phyloP scores from a whole-genome alignment of 768 basidiomycete genomes.

The Termitomyces sp. region DNA sequence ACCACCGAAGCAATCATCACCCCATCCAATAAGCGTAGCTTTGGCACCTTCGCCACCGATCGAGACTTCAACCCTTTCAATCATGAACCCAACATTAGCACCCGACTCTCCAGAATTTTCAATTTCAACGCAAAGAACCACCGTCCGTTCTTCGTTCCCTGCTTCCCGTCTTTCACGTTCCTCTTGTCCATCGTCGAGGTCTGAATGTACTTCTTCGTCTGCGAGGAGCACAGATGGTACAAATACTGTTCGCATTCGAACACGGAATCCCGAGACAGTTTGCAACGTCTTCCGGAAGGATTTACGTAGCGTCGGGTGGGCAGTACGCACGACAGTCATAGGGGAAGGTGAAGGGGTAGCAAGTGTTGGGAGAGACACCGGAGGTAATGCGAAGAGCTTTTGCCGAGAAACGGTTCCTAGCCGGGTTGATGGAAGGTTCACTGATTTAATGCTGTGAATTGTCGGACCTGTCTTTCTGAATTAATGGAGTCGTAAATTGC shows the following conservation, averaged over 20 bases:
- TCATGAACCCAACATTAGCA: constrained; percentile 57
- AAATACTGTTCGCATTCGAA: constrained; percentile 93
- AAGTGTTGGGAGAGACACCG: constrained; percentile 37
- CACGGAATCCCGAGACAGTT: constrained; percentile 78
- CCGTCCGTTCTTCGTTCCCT: constrained; percentile 72
- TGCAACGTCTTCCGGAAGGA: constrained; percentile 77
- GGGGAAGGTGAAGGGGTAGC: constrained; percentile 43
- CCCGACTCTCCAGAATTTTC: constrained; percentile 74
- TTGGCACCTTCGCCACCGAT: constrained; percentile 64
- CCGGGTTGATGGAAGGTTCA: constrained; percentile 64
- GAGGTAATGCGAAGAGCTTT: constrained; percentile 58
- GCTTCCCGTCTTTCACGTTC: constrained; percentile 59
- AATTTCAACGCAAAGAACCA: constrained; percentile 88
- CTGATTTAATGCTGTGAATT: constrained; percentile 24
- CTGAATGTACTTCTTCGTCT: constrained; percentile 24
- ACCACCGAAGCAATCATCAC: constrained; percentile 46
- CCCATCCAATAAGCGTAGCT: constrained; percentile 47
- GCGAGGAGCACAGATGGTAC: constrained; percentile 79
- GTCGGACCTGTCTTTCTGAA: constrained; percentile 34
- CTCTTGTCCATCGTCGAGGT: constrained; percentile 35
- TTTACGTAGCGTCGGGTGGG: constrained; percentile 72
- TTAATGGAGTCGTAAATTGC: not conserved
- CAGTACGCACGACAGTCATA: constrained; percentile 38
- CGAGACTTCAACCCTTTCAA: constrained; percentile 70
- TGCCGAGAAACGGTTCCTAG: constrained; percentile 65